Evolutionary conservation across 164 flowering plant genomes (phyloP).

Genomic region (Brasenia schreberi): DNA sequence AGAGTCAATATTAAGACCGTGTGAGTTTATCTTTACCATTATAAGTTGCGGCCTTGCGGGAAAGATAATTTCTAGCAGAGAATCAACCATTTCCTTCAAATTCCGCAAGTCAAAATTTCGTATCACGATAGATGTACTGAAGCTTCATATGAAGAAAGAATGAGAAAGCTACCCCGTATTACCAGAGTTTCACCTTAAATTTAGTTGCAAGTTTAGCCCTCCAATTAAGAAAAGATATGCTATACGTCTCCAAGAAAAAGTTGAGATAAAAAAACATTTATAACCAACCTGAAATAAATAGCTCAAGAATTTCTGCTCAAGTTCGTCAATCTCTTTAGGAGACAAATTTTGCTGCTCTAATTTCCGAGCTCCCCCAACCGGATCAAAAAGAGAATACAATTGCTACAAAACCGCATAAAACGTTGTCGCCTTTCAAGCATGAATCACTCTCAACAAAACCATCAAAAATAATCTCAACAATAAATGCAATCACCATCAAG

Average conservation of each 20-base stretch:
- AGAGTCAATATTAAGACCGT: no score
- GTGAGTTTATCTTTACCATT: no score
- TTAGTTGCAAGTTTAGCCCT: background rate
- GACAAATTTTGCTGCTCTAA: slow-evolving; percentile 71
- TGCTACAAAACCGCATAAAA: slow-evolving; percentile 36
- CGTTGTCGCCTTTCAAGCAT: background rate
- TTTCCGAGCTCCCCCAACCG: slow-evolving; percentile 58
- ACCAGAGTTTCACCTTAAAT: no score
- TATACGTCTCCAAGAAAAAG: background rate
- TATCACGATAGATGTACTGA: no score
- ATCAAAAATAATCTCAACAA: background rate
- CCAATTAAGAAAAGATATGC: background rate
- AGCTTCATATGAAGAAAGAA: no score
- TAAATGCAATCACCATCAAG: slow-evolving; percentile 41
- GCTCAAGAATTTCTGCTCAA: slow-evolving; percentile 75
- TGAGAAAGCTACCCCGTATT: no score
- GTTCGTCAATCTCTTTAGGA: slow-evolving; percentile 51
- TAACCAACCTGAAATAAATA: slow-evolving; percentile 59
- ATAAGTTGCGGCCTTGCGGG: no score
- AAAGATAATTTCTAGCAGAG: no score
- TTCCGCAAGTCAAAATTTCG: no score
- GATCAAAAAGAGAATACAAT: slow-evolving; percentile 82
- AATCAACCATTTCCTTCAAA: no score
- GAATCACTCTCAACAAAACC: background rate
- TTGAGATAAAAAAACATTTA: background rate